Conservation (phyloP, 192 early-diverging fungal species). For the Phlyctochytrium bullatum region DNA sequence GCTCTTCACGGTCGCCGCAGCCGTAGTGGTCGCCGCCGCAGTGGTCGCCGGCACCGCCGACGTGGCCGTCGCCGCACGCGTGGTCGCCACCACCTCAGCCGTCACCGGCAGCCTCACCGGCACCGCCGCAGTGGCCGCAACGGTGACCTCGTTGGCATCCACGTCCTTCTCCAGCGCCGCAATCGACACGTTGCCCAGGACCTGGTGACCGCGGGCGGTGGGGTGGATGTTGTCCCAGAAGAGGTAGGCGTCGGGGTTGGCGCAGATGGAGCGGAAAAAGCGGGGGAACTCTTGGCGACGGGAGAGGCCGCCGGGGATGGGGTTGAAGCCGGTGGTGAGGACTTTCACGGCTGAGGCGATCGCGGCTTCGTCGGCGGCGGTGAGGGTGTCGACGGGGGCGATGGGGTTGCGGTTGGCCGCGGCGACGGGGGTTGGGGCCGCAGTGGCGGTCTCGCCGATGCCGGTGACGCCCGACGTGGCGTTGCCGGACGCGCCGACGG, state of each 20-base stretch:
- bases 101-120: too few relatives aligned
- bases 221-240: conserved; percentile 32
- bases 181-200: not conserved
- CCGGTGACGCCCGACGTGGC: not conserved
- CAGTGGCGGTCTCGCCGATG: conserved; percentile 1
- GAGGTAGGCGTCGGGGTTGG: conserved; percentile 21
- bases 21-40: too few relatives aligned
- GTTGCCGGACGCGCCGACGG: too few relatives aligned
- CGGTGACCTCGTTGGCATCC: too few relatives aligned
- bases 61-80: too few relatives aligned
- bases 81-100: too few relatives aligned
- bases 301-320: conserved; percentile 9
- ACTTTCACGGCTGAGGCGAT: conserved; percentile 2
- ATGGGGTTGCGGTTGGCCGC: not conserved
- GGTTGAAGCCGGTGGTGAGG: not conserved
- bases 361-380: not conserved
- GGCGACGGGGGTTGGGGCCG: not conserved
- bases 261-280: conserved; percentile 6
- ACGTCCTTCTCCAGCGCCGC: not conserved
- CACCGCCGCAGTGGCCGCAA: too few relatives aligned
- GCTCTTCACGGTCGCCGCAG: too few relatives aligned
- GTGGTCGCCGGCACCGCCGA: too few relatives aligned
- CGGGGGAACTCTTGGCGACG: not conserved
- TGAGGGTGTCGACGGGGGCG: conserved; percentile 7
- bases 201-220: conserved; percentile 3